phyloP scores from a whole-genome alignment of 164 flowering plant genomes.

The Macadamia integrifolia region DNA sequence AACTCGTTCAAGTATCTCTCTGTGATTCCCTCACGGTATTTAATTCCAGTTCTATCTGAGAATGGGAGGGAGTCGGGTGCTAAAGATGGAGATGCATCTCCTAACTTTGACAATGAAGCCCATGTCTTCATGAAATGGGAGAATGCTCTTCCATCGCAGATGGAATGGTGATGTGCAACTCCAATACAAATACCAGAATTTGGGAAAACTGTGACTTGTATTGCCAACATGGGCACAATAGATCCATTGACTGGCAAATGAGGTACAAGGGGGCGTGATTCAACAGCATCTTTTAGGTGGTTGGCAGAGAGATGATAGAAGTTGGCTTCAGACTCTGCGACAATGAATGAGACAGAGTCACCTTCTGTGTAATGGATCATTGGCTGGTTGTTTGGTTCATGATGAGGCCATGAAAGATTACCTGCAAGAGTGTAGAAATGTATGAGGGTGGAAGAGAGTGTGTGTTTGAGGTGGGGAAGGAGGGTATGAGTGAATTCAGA shows the following conservation, averaged over 20 bases:
- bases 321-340: neutral
- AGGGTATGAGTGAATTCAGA: too few relatives aligned
- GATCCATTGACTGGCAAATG: neutral
- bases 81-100: neutral
- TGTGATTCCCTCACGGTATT: neutral
- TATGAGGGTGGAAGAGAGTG: neutral
- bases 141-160: constrained; percentile 25
- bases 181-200: too few relatives aligned
- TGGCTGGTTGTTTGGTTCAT: constrained; percentile 13
- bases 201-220: neutral
- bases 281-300: neutral
- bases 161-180: constrained; percentile 21
- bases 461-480: too few relatives aligned
- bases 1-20: neutral
- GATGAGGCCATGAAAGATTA: constrained; percentile 3
- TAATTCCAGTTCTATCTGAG: too few relatives aligned
- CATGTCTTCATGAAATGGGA: constrained; percentile 24
- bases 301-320: neutral
- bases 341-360: constrained; percentile 10
- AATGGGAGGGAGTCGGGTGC: too few relatives aligned
- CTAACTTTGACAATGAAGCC: constrained; percentile 21
- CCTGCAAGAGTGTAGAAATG: neutral
- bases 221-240: neutral
- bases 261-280: neutral
- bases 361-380: constrained; percentile 13